Conservation (phyloP, 257 asterid species). For the Striga asiatica region DNA sequence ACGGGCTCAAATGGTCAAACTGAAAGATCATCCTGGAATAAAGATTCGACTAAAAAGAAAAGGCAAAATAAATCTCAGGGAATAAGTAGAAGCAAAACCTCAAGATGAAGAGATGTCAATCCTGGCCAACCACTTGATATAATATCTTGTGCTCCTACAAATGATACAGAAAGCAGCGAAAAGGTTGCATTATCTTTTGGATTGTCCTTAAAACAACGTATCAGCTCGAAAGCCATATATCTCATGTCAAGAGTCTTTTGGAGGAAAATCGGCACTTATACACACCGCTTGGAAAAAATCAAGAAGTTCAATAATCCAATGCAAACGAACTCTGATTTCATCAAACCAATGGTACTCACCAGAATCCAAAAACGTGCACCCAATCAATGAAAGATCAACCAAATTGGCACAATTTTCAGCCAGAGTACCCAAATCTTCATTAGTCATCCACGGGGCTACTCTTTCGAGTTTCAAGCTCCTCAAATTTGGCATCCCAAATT, state of each 20-base stretch:
- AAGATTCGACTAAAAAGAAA: too few species aligned
- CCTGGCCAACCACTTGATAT: slow-evolving; percentile 90
- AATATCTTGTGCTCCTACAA: slow-evolving; percentile 59
- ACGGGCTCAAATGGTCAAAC: too few species aligned
- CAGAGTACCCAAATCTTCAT: slow-evolving; percentile 51
- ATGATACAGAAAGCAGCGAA: slow-evolving; percentile 12
- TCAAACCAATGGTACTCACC: slow-evolving; percentile 29
- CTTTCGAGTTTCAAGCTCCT: slow-evolving; percentile 80
- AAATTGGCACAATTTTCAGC: slow-evolving; percentile 50
- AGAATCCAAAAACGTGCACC: slow-evolving; percentile 66
- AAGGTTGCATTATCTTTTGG: slow-evolving; percentile 4
- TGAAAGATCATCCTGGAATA: too few species aligned
- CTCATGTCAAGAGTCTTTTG: background rate
- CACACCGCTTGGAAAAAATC: background rate
- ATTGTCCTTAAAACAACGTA: too few species aligned
- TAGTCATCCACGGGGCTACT: slow-evolving; percentile 70
- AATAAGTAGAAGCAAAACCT: slow-evolving; percentile 41
- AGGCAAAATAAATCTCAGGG: slow-evolving; percentile 10
- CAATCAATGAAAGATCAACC: slow-evolving; percentile 56
- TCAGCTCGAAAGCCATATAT: slow-evolving; percentile 8
- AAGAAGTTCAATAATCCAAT: slow-evolving; percentile 6
- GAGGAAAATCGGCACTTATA: background rate
- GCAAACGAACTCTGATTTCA: background rate
- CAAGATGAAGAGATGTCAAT: slow-evolving; percentile 58
- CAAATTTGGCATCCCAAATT: slow-evolving; percentile 46